phyloP scores from a whole-genome alignment of 2,329 filamentous ascomycete genomes.

The Pseudogymnoascus sp. region DNA sequence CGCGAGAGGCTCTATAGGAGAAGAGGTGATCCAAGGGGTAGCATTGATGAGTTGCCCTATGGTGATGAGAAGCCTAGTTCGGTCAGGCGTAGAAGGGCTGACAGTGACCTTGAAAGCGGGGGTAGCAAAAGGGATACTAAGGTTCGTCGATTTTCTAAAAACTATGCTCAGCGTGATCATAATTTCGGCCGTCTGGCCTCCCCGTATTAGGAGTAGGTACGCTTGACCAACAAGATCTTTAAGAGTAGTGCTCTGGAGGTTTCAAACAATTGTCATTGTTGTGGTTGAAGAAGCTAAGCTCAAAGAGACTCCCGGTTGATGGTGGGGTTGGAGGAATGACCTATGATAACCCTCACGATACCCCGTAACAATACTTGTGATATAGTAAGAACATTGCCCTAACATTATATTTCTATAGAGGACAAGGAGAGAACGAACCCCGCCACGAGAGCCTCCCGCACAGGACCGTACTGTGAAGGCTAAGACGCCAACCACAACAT shows the following conservation, averaged over 20 bases:
- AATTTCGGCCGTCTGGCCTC: background rate
- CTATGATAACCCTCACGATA: background rate
- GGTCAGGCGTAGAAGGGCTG: slow-evolving; percentile 69
- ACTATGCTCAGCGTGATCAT: background rate
- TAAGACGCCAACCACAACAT: slow-evolving; percentile 44
- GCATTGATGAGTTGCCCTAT: slow-evolving; percentile 85
- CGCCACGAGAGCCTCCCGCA: slow-evolving; percentile 45
- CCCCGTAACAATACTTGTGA: slow-evolving; percentile 25
- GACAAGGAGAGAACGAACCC: slow-evolving; percentile 49
- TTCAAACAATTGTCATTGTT: background rate
- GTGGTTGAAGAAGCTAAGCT: background rate
- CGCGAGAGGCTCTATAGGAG: slow-evolving; percentile 82
- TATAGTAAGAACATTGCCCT: slow-evolving; percentile 6
- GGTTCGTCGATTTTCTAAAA: slow-evolving; percentile 29
- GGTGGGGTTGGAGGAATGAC: background rate
- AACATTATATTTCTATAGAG: slow-evolving; percentile 36
- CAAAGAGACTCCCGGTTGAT: background rate
- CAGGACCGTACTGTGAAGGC: slow-evolving; percentile 50
- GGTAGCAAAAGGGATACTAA: slow-evolving; percentile 58
- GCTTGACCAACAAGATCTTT: background rate
- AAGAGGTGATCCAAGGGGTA: slow-evolving; percentile 67
- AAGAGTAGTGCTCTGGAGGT: background rate
- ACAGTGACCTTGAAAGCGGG: slow-evolving; percentile 64
- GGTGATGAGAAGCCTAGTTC: slow-evolving; percentile 63
- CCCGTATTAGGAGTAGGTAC: background rate